Conservation (phyloP, 192 early-diverging fungal genomes). For the Rhizophagus clarus region DNA sequence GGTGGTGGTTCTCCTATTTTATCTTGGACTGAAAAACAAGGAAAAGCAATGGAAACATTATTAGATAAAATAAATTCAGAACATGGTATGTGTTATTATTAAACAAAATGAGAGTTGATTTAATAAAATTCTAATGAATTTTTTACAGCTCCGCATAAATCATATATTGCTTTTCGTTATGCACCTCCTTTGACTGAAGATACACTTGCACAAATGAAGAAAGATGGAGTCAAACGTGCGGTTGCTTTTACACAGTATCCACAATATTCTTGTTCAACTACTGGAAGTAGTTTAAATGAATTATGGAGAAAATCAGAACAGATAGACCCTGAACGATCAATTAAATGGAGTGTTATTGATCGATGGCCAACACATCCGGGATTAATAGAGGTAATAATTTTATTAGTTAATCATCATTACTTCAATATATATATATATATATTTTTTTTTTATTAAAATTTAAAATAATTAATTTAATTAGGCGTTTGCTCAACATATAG, state of each 20-base stretch:
- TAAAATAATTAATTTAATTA: slow-evolving; percentile 3
- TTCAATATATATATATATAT: no score
- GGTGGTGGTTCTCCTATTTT: slow-evolving; percentile 95
- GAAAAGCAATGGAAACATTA: slow-evolving; percentile 70
- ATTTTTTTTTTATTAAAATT: neutral
- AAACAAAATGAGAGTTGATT: no score
- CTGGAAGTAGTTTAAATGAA: slow-evolving; percentile 91
- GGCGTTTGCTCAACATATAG: slow-evolving; percentile 82
- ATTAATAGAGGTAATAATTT: slow-evolving; percentile 63
- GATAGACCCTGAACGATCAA: slow-evolving; percentile 61
- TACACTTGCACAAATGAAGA: slow-evolving; percentile 76
- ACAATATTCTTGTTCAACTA: slow-evolving; percentile 96
- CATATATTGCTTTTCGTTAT: slow-evolving; percentile 95
- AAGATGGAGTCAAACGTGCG: slow-evolving; percentile 80
- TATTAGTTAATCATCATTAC: neutral
- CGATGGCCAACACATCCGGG: slow-evolving; percentile 89
- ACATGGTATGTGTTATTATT: slow-evolving; percentile 53
- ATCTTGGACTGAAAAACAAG: slow-evolving; percentile 88
- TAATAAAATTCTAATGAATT: neutral
- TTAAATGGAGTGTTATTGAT: slow-evolving; percentile 96
- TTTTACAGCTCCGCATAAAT: slow-evolving; percentile 76
- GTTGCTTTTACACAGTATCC: slow-evolving; percentile 95
- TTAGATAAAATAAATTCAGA: slow-evolving; percentile 76
- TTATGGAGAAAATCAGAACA: slow-evolving; percentile 66
- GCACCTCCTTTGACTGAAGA: slow-evolving; percentile 74